phyloP scores from a whole-genome alignment of 2,329 filamentous ascomycete genomes.

The Biscogniauxia mediterranea region DNA sequence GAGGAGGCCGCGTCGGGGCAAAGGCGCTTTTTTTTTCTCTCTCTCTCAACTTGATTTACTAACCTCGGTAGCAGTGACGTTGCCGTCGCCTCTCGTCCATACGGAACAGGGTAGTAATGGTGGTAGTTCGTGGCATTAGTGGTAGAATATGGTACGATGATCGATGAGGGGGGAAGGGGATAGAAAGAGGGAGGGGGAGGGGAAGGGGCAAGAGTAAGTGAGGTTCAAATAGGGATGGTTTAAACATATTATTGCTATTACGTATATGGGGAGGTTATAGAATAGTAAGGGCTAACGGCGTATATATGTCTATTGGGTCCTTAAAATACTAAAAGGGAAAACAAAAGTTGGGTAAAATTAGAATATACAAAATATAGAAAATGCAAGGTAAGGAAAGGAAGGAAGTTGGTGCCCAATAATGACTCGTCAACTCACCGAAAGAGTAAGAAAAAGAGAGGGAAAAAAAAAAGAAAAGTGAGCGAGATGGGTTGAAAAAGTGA shows the following conservation, averaged over 20 bases:
- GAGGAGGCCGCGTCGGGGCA: not conserved
- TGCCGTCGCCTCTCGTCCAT: not conserved
- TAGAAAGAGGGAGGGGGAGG: not conserved
- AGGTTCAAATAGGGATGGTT: not conserved
- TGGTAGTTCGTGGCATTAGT: not conserved
- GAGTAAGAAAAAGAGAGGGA: not conserved
- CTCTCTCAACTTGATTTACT: not conserved
- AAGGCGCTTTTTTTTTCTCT: not conserved
- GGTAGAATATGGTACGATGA: not conserved
- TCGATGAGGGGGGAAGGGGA: not conserved
- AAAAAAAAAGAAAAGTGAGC: not conserved
- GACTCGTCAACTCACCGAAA: not conserved
- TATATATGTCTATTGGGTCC: not conserved
- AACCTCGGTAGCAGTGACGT: not conserved
- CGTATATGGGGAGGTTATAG: not conserved
- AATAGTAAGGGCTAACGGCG: not conserved
- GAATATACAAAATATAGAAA: not conserved
- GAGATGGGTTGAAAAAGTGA: not conserved
- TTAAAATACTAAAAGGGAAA: no score
- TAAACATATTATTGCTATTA: no score
- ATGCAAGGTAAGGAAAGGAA: not conserved
- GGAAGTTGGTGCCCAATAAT: not conserved
- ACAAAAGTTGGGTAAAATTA: not conserved
- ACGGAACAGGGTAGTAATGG: not conserved
- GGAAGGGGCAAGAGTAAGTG: not conserved